Evolutionary conservation across 2,329 filamentous ascomycete genomes (phyloP).

Genomic region (Phoma sp.): DNA sequence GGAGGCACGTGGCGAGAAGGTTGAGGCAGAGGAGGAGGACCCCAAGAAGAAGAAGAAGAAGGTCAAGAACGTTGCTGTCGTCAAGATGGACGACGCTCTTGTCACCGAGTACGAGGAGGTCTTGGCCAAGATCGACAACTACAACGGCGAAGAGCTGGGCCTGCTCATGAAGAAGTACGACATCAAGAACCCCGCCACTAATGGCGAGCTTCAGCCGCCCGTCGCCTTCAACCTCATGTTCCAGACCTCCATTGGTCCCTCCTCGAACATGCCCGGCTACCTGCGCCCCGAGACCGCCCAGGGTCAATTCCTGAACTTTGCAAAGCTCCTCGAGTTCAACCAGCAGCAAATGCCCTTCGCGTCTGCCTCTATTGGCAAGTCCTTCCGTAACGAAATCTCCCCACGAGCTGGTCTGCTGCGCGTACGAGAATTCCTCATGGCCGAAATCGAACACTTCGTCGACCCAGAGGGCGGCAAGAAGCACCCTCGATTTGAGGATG

Average conservation of each 20-base stretch:
- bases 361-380: conserved; percentile 95
- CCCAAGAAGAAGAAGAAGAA: conserved; percentile 91
- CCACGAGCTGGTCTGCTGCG: conserved; percentile 88
- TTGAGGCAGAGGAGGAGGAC: conserved; percentile 76
- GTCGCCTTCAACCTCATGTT: conserved; percentile 99
- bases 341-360: conserved; percentile 95
- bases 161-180: conserved; percentile 86
- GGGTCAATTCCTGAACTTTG: conserved; percentile 97
- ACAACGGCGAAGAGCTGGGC: conserved; percentile 83
- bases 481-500: conserved; percentile 84
- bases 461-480: conserved; percentile 95
- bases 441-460: conserved; percentile 98
- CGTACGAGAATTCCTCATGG: conserved; percentile 98
- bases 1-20: conserved; percentile 83
- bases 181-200: conserved; percentile 85
- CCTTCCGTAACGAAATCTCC: conserved; percentile 97
- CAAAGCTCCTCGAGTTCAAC: conserved; percentile 95
- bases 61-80: conserved; percentile 64
- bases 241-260: conserved; percentile 91
- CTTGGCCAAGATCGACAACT: conserved; percentile 94
- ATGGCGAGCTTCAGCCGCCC: conserved; percentile 76
- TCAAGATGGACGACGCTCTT: conserved; percentile 86
- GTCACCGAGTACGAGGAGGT: conserved; percentile 90
- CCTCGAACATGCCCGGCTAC: conserved; percentile 76
- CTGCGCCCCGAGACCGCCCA: conserved; percentile 86